These are phyloP conservation scores for Angomonas deanei DNA, from an alignment of 208 protist species.

Conservation along the genomic window DNA sequence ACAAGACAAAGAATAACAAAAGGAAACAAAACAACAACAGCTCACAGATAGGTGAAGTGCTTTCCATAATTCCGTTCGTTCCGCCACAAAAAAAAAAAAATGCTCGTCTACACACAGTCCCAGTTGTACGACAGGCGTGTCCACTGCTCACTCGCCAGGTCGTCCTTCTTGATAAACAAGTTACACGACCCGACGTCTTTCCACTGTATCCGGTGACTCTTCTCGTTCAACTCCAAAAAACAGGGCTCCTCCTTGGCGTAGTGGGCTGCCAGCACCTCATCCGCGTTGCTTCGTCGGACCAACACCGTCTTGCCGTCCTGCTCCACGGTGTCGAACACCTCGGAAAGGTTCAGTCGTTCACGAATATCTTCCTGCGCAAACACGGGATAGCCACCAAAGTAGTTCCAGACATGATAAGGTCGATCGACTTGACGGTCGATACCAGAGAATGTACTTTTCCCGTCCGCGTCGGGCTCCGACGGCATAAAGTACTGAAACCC, in stretches of 20 bases:
- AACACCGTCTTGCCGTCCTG: constrained; percentile 8
- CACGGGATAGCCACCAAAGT: constrained; percentile 11
- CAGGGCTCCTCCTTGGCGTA: too few species aligned
- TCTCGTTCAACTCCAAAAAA: constrained; percentile 8
- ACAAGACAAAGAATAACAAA: not conserved
- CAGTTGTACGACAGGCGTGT: constrained; percentile 13
- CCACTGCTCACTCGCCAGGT: constrained; percentile 6
- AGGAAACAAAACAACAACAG: not conserved
- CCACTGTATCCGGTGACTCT: constrained; percentile 11
- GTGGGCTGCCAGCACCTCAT: too few species aligned
- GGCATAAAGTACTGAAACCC: too few species aligned
- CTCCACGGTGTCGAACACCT: not conserved
- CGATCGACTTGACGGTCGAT: too few species aligned
- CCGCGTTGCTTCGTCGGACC: too few species aligned
- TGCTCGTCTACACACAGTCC: too few species aligned
- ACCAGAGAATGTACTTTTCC: too few species aligned
- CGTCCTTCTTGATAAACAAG: constrained; percentile 13
- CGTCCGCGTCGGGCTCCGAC: too few species aligned
- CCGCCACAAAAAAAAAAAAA: not conserved
- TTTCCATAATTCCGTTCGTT: not conserved
- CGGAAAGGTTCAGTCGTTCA: not conserved
- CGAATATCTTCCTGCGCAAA: constrained; percentile 17
- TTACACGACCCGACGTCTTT: constrained; percentile 11
- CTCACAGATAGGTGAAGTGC: not conserved
- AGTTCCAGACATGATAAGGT: too few species aligned